Conservation (phyloP, 2,329 filamentous ascomycete genomes). For the Colletotrichum australisinense region DNA sequence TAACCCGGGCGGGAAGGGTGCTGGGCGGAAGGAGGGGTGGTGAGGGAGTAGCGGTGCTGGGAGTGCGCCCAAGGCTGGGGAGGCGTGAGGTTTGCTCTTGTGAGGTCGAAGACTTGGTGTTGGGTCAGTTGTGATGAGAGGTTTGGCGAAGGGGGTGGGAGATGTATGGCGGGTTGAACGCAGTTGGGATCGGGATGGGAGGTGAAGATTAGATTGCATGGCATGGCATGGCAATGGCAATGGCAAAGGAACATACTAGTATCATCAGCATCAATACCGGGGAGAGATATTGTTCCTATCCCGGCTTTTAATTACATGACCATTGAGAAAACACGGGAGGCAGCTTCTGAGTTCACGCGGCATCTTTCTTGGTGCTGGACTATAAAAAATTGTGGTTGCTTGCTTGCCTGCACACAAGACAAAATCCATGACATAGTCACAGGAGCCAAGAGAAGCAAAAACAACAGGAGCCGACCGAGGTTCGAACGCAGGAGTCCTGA, state of each 20-base stretch:
- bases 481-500: no score
- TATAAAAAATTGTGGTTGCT: no score
- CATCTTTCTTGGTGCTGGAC: no score
- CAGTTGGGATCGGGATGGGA: background rate
- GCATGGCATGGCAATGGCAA: background rate
- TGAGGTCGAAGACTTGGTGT: background rate
- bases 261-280: constrained; percentile 1
- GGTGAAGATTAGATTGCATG: no score
- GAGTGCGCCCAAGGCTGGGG: constrained; percentile 46
- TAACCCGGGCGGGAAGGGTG: constrained; percentile 46
- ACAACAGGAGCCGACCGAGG: no score
- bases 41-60: constrained; percentile 45
- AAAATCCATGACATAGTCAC: no score
- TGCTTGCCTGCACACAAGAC: no score
- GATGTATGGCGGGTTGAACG: background rate
- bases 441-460: no score
- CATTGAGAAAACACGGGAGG: background rate
- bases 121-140: background rate
- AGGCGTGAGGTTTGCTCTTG: background rate
- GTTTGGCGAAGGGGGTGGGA: background rate
- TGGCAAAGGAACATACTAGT: background rate
- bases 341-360: background rate
- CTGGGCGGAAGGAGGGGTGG: constrained; percentile 45
- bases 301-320: constrained; percentile 1
- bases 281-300: background rate